Percentiles rank a stretch among this genome's conserved stretches.
These are phyloP conservation scores for Takashimella koratensis DNA, from an alignment of 1,284 basidiomycete genomes.

Conservation along the genomic window DNA sequence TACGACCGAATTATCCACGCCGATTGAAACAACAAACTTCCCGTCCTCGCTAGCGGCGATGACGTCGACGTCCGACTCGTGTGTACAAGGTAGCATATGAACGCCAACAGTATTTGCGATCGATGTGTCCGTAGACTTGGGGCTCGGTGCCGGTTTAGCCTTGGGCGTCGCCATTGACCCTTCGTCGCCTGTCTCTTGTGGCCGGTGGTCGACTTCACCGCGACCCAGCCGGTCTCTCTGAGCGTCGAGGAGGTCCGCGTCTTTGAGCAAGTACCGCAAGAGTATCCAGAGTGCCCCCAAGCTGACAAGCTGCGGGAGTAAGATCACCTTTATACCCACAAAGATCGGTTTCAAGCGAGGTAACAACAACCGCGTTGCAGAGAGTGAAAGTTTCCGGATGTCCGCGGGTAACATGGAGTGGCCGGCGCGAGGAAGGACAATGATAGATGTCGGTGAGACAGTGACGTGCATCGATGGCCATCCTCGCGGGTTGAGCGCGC, in stretches of 20 bases:
- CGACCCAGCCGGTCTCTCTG: slow-evolving; percentile 59
- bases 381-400: slow-evolving; percentile 34
- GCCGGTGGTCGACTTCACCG: slow-evolving; percentile 13
- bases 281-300: slow-evolving; percentile 71
- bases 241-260: slow-evolving; percentile 83
- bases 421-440: slow-evolving; percentile 58
- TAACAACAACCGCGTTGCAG: slow-evolving; percentile 33
- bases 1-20: slow-evolving; percentile 59
- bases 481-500: slow-evolving; percentile 68
- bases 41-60: slow-evolving; percentile 68
- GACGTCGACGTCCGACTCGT: slow-evolving; percentile 74
- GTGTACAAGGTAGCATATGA: slow-evolving; percentile 68
- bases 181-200: slow-evolving; percentile 16
- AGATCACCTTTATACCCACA: slow-evolving; percentile 75
- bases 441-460: slow-evolving; percentile 71
- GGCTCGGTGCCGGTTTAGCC: slow-evolving; percentile 3
- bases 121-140: not conserved
- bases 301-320: slow-evolving; percentile 77
- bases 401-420: slow-evolving; percentile 39
- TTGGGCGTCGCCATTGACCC: slow-evolving; percentile 40
- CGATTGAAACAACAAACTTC: slow-evolving; percentile 62
- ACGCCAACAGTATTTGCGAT: slow-evolving; percentile 47
- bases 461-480: slow-evolving; percentile 70
- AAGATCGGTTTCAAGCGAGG: slow-evolving; percentile 54
- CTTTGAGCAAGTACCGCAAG: slow-evolving; percentile 84